A percentile compares a stretch with the other conserved stretches of the same genome.
These are phyloP conservation scores for Aspergillus fijiensis DNA, from an alignment of 2,329 filamentous ascomycete genomes.

Conservation along the genomic window DNA sequence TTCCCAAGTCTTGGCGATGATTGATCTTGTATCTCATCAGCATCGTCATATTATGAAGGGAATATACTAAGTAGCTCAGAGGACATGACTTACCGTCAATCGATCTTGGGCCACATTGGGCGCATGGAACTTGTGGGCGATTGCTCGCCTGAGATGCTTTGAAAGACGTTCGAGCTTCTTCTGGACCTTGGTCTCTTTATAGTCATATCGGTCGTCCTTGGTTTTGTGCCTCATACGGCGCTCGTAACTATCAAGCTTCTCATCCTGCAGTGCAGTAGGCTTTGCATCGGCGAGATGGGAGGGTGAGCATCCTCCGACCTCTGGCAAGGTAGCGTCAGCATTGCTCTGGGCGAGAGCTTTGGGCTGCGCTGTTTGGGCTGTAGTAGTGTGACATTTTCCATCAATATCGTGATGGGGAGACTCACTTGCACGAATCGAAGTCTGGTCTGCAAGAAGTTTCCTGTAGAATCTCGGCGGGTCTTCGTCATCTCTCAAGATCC, in stretches of 20 bases:
- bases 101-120: constrained; percentile 53
- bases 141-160: constrained; percentile 32
- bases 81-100: constrained; percentile 49
- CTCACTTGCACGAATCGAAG: too few relatives aligned
- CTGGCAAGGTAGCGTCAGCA: too few relatives aligned
- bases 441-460: background rate
- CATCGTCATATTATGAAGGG: background rate
- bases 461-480: background rate
- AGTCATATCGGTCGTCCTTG: constrained; percentile 56
- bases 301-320: background rate
- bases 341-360: too few relatives aligned
- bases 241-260: constrained; percentile 39
- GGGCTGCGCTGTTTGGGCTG: too few relatives aligned
- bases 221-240: constrained; percentile 58
- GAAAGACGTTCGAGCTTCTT: constrained; percentile 1
- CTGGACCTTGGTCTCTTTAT: constrained; percentile 25
- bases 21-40: constrained; percentile 24
- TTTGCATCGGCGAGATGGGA: background rate
- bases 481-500: background rate
- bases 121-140: constrained; percentile 59
- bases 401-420: too few relatives aligned
- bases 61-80: background rate
- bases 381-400: too few relatives aligned
- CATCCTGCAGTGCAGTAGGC: background rate
- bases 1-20: constrained; percentile 24